A percentile compares a stretch with the other conserved stretches of the same genome.
Conservation (phyloP, 2,329 filamentous ascomycete genomes). For the Penicillium italicum region DNA sequence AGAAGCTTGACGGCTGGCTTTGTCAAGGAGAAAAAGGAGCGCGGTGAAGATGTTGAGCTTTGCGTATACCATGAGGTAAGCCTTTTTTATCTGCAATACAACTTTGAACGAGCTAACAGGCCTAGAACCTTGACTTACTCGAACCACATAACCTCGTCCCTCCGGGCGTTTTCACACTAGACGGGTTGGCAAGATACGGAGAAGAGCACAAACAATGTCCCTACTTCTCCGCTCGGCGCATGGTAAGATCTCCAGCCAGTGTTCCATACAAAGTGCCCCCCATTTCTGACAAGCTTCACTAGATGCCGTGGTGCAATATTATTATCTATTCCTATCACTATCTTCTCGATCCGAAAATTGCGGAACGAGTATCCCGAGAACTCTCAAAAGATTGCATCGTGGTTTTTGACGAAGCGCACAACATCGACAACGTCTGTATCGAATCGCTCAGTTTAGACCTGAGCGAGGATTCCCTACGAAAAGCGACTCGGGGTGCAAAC, state of each 20-base stretch:
- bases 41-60: conserved; percentile 87
- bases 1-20: conserved; percentile 94
- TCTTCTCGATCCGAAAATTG: conserved; percentile 94
- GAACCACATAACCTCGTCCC: conserved; percentile 94
- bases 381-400: conserved; percentile 98
- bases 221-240: conserved; percentile 91
- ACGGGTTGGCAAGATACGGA: conserved; percentile 81
- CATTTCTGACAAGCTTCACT: conserved; percentile 20
- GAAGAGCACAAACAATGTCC: conserved; percentile 96
- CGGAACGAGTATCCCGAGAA: conserved; percentile 89
- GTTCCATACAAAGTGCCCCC: neutral
- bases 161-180: conserved; percentile 92
- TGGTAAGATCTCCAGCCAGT: conserved; percentile 55
- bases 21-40: conserved; percentile 94
- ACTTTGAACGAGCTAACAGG: conserved; percentile 20
- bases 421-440: conserved; percentile 99
- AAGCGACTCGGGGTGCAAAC: conserved; percentile 82
- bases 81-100: neutral
- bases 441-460: conserved; percentile 95
- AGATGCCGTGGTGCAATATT: conserved; percentile 99
- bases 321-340: conserved; percentile 99
- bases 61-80: conserved; percentile 91
- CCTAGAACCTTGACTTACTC: conserved; percentile 81
- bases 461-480: conserved; percentile 88
- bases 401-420: conserved; percentile 97